Percentiles rank a stretch among this genome's conserved stretches.
These are phyloP conservation scores for Eucalyptus curtisii DNA, from an alignment of 345 rosid species.

Conservation along the genomic window DNA sequence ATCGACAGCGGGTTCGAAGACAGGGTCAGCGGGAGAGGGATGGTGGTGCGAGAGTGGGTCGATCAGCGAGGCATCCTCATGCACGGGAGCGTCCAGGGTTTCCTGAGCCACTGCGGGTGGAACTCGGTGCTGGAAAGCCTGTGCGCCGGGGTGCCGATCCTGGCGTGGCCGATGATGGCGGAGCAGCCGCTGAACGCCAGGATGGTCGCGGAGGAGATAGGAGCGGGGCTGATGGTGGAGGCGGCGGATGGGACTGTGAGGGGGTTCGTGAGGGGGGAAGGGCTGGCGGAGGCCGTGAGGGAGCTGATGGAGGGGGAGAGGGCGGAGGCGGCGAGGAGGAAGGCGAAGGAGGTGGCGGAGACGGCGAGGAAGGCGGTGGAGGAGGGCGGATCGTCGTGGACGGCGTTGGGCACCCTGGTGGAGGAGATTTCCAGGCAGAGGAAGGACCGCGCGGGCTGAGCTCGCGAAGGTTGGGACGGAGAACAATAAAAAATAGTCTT, in stretches of 20 bases:
- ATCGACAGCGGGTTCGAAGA: slow-evolving; percentile 32
- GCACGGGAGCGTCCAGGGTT: slow-evolving; percentile 52
- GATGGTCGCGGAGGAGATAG: slow-evolving; percentile 54
- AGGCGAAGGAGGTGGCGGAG: slow-evolving; percentile 21
- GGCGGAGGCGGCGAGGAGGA: slow-evolving; percentile 27
- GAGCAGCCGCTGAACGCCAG: slow-evolving; percentile 63
- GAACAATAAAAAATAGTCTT: not conserved
- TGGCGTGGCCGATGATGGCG: slow-evolving; percentile 78
- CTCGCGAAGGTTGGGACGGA: not conserved
- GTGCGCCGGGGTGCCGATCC: slow-evolving; percentile 57
- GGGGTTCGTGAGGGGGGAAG: slow-evolving; percentile 40
- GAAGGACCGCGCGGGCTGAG: not conserved
- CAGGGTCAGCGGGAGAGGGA: slow-evolving; percentile 31
- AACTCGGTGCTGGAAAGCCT: slow-evolving; percentile 66
- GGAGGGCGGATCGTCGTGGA: slow-evolving; percentile 59
- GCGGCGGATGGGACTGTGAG: slow-evolving; percentile 18
- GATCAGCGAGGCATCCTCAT: slow-evolving; percentile 42
- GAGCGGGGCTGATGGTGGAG: slow-evolving; percentile 44
- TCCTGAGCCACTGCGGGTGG: slow-evolving; percentile 86
- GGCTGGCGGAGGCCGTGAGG: slow-evolving; percentile 25
- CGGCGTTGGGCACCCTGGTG: slow-evolving; percentile 26
- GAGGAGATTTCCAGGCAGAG: not conserved
- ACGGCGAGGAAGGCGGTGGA: slow-evolving; percentile 43
- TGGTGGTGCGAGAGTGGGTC: slow-evolving; percentile 63
- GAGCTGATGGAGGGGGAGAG: slow-evolving; percentile 60